phyloP scores from a whole-genome alignment of 2,329 filamentous ascomycete genomes.

The Lecanicillium sp. region DNA sequence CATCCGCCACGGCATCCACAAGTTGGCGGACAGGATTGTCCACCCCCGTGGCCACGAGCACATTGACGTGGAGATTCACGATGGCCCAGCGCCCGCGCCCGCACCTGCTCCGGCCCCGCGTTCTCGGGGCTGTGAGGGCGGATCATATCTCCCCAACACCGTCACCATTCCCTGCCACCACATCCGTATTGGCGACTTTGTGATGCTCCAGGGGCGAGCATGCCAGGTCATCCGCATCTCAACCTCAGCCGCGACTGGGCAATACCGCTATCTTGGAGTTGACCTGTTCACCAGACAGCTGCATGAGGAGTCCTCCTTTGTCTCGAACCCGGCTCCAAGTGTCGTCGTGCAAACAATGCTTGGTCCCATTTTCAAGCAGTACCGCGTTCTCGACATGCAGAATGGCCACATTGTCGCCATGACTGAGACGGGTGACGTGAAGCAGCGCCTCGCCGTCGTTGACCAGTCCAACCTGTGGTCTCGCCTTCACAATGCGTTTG shows the following conservation, averaged over 20 bases:
- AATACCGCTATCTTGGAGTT: conserved; percentile 99
- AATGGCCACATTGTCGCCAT: conserved; percentile 86
- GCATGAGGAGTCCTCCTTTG: conserved; percentile 96
- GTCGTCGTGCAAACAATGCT: conserved; percentile 99
- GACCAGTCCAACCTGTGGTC: conserved; percentile 86
- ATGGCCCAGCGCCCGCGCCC: conserved; percentile 6
- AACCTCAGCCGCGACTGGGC: conserved; percentile 92
- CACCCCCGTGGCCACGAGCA: conserved; percentile 43
- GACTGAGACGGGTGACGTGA: conserved; percentile 98
- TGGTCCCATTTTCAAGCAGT: conserved; percentile 99
- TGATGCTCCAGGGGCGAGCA: conserved; percentile 97
- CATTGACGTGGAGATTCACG: conserved; percentile 37
- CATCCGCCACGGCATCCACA: conserved; percentile 48
- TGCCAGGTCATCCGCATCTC: conserved; percentile 99
- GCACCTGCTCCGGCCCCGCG: conserved; percentile 22
- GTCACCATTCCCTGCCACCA: conserved; percentile 99
- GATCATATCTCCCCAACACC: conserved; percentile 58
- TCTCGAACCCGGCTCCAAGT: conserved; percentile 92
- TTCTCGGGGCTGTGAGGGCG: conserved; percentile 19
- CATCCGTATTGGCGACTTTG: conserved; percentile 96
- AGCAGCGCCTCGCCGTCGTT: conserved; percentile 87
- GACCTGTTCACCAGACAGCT: conserved; percentile 99
- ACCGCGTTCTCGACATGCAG: conserved; percentile 95
- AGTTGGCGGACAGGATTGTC: conserved; percentile 47
- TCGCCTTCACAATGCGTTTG: conserved; percentile 76